Evolutionary conservation across 2,329 filamentous ascomycete species (phyloP), one percentile per base, ranked within the genome.

Genomic region (Pseudogymnoascus sp.): DNA sequence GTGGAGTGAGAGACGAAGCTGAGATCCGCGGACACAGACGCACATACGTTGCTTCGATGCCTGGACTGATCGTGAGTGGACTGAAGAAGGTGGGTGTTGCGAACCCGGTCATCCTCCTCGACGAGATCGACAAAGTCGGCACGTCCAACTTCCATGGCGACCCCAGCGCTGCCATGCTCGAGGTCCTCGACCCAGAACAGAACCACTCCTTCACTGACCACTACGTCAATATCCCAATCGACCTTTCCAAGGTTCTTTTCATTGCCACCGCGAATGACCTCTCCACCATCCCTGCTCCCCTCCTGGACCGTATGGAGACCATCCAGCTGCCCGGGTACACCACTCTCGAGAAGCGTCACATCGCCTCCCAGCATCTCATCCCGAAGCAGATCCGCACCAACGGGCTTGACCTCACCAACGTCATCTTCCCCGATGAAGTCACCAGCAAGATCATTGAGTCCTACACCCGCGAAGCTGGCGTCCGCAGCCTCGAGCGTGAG

Each of bases 21-120:
- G 95, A 99, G 77, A 97, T 99, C 64, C 86, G 95, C 64, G 95
- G 95, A 8, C 95, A 99, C 75, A 85, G 95, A 62, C 84, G 95
- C 69, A 99, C 95, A 0, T 99, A 99, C 72, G 95, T 99, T 63
- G 95, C 95, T 21, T 95, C 95, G n/a, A 97, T 99, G 93, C 95
- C 95, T 8, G 95, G 95, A 61, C 81, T 97, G 62, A 89, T 99
- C 64, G 93, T 97, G 31, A 93, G 92, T 73, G 95, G 93, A 0
- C 75, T 99, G 62, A 93, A 95, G 78, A 99, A 97, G 78, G 93
- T 96, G 33, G 93, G 93, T 55, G 93, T 97, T 18, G 86, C 91
- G 2, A 99, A 99, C 72, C 95, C 95, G 0, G 93, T 99, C 63
- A 90, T 99, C 77, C 78, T 99, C 52, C 86, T 99, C 11, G 95